Evolutionary conservation across 2,329 filamentous ascomycete species (phyloP), one percentile per base, ranked within the genome.

Genomic region (Sclerotinia borealis): DNA sequence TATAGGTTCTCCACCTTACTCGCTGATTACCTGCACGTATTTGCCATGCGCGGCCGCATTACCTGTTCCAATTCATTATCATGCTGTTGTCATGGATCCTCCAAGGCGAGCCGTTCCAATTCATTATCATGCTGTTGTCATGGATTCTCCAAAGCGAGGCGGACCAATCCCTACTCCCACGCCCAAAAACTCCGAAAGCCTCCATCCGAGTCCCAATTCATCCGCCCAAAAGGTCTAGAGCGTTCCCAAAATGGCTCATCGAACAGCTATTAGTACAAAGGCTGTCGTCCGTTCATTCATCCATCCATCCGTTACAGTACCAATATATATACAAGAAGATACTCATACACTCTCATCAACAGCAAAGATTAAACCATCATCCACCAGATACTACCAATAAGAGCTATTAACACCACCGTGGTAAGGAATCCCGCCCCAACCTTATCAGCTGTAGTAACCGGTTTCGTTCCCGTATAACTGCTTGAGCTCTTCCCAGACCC

Each of bases 381-480:
- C 79, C 80, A 84, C 78, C 79, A 83, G n/a, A 78, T 77, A 36
- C 83, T 83, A 1, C 79, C 79, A 13, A 87, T 63, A 45, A 90
- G 76, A 5, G 78, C 75, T 5, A 80, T 68, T 1, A 91, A 72
- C 6, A 74, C 55, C 7, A 88, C 36, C 1, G 83, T 74, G 0
- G 89, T 93, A 51, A 86, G 67, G 65, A 92, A 82, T 15, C 83
- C 84, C 37, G 89, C 90, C 11, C 89, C 91, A 4, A 84, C 88
- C 67, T 79, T 83, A 72, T 92, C 89, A 8, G 80, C 86, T 1
- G 79, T 79, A 1, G 74, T 77, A 7, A 76, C 72, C 6, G 72
- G 34, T 25, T 29, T 9, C 7, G 22, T 15, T 3, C 22, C 29
- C 17, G 27, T 22, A 48, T 34, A 13, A 63, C 39, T 31, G 25